These are phyloP conservation scores for Colletotrichum viniferum DNA, from an alignment of 2,329 filamentous ascomycete species.

Conservation along the genomic window DNA sequence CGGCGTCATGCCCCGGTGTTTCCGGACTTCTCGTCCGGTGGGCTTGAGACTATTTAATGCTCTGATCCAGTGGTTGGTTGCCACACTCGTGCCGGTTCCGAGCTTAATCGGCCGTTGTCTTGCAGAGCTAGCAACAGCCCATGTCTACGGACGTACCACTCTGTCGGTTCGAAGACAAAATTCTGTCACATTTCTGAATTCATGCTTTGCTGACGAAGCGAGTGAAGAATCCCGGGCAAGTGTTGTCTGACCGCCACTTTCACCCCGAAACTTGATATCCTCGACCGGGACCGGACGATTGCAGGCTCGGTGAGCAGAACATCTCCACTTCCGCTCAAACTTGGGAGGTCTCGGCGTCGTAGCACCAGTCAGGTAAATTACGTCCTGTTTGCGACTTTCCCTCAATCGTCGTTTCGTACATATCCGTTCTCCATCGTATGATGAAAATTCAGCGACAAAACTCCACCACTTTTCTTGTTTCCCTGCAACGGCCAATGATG, in stretches of 20 bases:
- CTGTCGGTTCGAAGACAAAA: not conserved
- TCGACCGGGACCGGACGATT: not conserved
- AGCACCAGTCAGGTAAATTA: not conserved
- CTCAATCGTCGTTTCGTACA: not conserved
- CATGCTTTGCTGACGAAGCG: not conserved
- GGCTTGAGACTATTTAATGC: not conserved
- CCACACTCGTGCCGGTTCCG: not conserved
- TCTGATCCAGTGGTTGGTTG: not conserved
- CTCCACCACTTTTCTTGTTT: not conserved
- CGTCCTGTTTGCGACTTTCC: not conserved
- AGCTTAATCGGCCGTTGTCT: not conserved
- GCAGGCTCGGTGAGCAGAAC: not conserved
- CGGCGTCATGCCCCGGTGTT: not conserved
- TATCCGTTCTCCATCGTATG: not conserved
- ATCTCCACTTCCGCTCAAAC: not conserved
- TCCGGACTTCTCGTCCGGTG: not conserved
- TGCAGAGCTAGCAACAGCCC: not conserved
- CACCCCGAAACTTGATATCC: not conserved
- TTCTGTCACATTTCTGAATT: not conserved
- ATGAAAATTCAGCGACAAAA: not conserved
- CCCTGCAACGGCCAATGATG: not conserved
- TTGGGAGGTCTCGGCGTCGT: not conserved
- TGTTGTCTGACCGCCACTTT: slow-evolving; percentile 1
- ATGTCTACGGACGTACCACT: not conserved
- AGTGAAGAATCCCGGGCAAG: not conserved